Evolutionary conservation across 768 basidiomycete genomes (phyloP), one percentile per base, ranked within the genome.

Genomic region (Floccularia luteovirens): DNA sequence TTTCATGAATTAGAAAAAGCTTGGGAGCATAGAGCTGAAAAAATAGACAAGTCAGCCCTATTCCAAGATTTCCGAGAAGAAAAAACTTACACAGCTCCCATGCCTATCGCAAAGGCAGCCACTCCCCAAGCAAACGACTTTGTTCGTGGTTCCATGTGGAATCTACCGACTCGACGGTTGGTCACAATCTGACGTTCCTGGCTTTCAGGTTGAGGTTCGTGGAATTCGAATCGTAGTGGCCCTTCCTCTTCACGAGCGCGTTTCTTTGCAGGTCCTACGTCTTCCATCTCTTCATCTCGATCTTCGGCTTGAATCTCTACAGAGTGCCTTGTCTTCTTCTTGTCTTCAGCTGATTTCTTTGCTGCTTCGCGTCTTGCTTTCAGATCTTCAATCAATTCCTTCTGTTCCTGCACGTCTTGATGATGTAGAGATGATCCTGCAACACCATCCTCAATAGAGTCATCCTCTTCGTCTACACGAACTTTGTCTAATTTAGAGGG

Each of bases 61-160:
- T 27, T 25, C 2, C 25, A 28, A 11, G 4, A 23, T 43, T 4
- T 25, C 25, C 38, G 35, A 40, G 38, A 21, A 12, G 44, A 33
- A n/a, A 42, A 23, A 2, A 78, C 83, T 63, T 52, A 90, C 87
- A 84, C 73, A 45, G 87, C 89, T 36, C 85, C 75, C 57, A 86
- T 64, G 21, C 89, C 89, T 36, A 90, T 66, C 25, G 85, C 87
- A 60, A 94, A 93, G 14, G 84, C 83, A 25, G 85, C 70, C 14
- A 84, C 67, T 25, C 90, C 90, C 89, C 89, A 92, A 2, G 82
- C 86, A 39, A 82, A 67, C 24, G 80, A 79, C 60, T 83, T 86
- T 49, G 76, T 74, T 52, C 77, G 73, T 8, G 89, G 79, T 48
- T 80, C 72, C 46, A 81, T 54, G 34, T 66, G 54, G 57, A 74